Evolutionary conservation across 192 early-diverging fungal genomes (phyloP), one percentile per base, ranked within the genome.

Genomic region (Kickxella alabastrina): DNA sequence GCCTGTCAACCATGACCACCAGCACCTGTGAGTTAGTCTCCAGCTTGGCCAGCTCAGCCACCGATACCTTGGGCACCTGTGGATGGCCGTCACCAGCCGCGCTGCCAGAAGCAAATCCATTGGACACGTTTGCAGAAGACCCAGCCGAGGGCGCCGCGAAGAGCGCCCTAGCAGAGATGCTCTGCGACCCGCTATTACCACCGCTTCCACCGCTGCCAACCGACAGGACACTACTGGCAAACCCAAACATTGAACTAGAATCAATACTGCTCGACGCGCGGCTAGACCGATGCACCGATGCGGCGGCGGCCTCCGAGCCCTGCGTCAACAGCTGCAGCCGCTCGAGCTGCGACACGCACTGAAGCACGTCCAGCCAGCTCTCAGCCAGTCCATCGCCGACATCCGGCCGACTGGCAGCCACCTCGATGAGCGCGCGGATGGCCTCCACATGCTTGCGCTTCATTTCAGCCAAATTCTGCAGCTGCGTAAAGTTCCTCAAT

Each of bases 401-500:
- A n/a, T 68, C 67, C 10, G 66, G 25, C 6, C 73, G 49, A 9
- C 66, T 57, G 1, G 81, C 79, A 3, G 91, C 88, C 3, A 95
- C 77, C 32, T 84, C 90, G 27, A 97, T 73, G 6, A 97, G 69
- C 7, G 89, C 83, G 38, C 87, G 83, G 54, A 97, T 94, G 1
- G 90, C 92, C 53, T 91, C 90, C 13, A 94, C 82, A 59, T 97
- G 92, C 68, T 97, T 97, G 26, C 85, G 85, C 41, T 81, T 83
- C 80, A 97, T 89, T 54, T 93, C 88, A 19, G 83, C 80, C 41
- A 93, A 59, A 51, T 92, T 87, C 35, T 86, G 82, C 60, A 97
- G 76, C 55, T 83, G 85, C 2, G 94, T 94, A 49, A 97, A 84
- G 65, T 92, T 91, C 34, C 87, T 75, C 59, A 97, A 70, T 9